Base-by-base conservation (phyloP, 495 filamentous ascomycete genomes). In the Collariella sp. region DNA sequence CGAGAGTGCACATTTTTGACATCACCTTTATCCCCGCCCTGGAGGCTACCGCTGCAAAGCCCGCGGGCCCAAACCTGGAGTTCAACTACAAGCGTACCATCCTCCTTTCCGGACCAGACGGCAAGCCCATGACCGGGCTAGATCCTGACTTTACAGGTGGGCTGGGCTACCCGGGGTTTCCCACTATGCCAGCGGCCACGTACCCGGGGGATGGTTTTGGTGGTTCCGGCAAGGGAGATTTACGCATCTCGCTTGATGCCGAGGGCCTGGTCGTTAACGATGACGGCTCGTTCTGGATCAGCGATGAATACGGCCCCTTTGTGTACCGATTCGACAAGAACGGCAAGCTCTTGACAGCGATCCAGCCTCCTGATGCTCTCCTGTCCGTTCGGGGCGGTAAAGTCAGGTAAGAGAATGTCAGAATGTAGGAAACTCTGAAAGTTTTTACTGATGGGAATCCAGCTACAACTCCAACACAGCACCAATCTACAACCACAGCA, bases 291-390 rank as follows among this genome's bases (percentile, higher is more conserved):
- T 90, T 89, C 74, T 91, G 84, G 84, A 71, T 91, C 31, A 82
- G 76, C 34, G 87, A 91, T 63, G 87, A 93, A 64, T 91, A 91
- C 63, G 87, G 87, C 4, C 86, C 84, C 0, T 90, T 83, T 56
- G 70, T 88, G 20, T 89, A 71, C 57, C 75, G 83, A 10, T 91
- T 89, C 72, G 69, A 73, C 54, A 43, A 56, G 9, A 59, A 60
- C 0, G 87, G 88, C 24, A 72, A 69, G 40, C 83, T 93, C 79
- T 61, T 78, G 12, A 64, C 69, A 1, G 86, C 86, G 3, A 84
- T 91, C 50, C 78, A 77, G 29, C 86, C 87, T 0, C 84, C 84
- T 0, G 69, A 79, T 33, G 84, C 86, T 7, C 73, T 82, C 43
- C 78, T 93, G 22, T 87, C 86, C 1, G 68, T 76, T 9, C 78